These are phyloP conservation scores for Linum tenue DNA, from an alignment of 345 rosid genomes.

Conservation along the genomic window DNA sequence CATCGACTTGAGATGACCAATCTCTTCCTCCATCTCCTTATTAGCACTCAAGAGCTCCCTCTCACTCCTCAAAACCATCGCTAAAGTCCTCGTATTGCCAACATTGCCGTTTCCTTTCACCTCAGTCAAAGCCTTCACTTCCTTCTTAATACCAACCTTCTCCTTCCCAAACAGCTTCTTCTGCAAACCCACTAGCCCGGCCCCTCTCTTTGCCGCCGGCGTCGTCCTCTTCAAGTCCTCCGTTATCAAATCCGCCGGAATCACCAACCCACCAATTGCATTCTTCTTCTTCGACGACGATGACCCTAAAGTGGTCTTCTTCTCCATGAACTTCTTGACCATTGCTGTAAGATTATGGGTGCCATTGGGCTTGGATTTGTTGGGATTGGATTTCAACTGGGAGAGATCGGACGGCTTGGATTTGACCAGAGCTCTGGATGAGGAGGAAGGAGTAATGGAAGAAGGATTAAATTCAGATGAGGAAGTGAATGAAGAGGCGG, in stretches of 20 bases:
- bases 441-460: not conserved
- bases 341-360: slow-evolving; percentile 35
- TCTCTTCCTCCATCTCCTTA: slow-evolving; percentile 59
- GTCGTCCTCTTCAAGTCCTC: slow-evolving; percentile 55
- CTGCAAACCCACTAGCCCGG: slow-evolving; percentile 47
- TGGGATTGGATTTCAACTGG: not conserved
- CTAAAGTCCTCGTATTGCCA: slow-evolving; percentile 55
- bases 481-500: slow-evolving; percentile 1
- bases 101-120: slow-evolving; percentile 34
- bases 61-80: slow-evolving; percentile 85
- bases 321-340: slow-evolving; percentile 76
- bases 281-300: slow-evolving; percentile 2
- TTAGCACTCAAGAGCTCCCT: slow-evolving; percentile 70
- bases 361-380: not conserved
- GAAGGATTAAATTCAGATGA: not conserved
- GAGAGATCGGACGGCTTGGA: not conserved
- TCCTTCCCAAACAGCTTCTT: slow-evolving; percentile 68
- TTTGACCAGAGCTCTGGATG: not conserved
- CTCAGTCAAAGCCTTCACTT: slow-evolving; percentile 60
- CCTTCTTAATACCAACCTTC: slow-evolving; percentile 29
- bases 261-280: slow-evolving; percentile 26
- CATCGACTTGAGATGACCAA: slow-evolving; percentile 41
- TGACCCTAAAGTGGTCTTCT: slow-evolving; percentile 19
- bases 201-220: slow-evolving; percentile 27
- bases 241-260: slow-evolving; percentile 51